phyloP scores from a whole-genome alignment of 2,329 filamentous ascomycete species.

The Botrytis elliptica region DNA sequence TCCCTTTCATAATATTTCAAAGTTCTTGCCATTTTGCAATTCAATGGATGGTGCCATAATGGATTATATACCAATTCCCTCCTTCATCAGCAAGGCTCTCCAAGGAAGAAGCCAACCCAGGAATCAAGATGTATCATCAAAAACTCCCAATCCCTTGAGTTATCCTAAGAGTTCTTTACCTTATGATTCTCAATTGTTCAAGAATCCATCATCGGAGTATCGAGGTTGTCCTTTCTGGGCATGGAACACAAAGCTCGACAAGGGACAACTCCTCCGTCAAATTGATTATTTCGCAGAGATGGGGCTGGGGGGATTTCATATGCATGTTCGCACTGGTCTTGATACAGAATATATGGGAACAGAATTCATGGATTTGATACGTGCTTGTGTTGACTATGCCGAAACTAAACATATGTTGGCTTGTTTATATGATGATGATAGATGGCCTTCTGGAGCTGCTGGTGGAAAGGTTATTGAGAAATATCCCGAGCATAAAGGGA shows the following conservation, averaged over 20 bases:
- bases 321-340: conserved; percentile 39
- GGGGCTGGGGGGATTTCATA: conserved; percentile 40
- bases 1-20: not conserved
- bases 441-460: conserved; percentile 39
- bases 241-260: conserved; percentile 38
- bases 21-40: not conserved
- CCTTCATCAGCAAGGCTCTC: conserved; percentile 8
- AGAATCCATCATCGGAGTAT: conserved; percentile 38
- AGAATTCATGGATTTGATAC: conserved; percentile 39
- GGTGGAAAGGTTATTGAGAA: conserved; percentile 37
- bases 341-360: conserved; percentile 40
- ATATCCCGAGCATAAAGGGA: conserved; percentile 34
- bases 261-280: conserved; percentile 36
- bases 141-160: conserved; percentile 34
- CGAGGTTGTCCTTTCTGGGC: conserved; percentile 39
- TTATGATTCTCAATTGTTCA: conserved; percentile 36
- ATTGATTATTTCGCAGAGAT: conserved; percentile 39
- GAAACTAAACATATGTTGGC: conserved; percentile 39
- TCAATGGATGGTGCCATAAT: not conserved
- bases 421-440: conserved; percentile 40
- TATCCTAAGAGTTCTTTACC: conserved; percentile 35
- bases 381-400: conserved; percentile 39
- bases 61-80: not conserved
- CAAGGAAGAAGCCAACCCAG: conserved; percentile 1
- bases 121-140: conserved; percentile 4